Base-by-base conservation (phyloP, 2,329 filamentous ascomycete genomes). In the Graphilbum fragrans region DNA sequence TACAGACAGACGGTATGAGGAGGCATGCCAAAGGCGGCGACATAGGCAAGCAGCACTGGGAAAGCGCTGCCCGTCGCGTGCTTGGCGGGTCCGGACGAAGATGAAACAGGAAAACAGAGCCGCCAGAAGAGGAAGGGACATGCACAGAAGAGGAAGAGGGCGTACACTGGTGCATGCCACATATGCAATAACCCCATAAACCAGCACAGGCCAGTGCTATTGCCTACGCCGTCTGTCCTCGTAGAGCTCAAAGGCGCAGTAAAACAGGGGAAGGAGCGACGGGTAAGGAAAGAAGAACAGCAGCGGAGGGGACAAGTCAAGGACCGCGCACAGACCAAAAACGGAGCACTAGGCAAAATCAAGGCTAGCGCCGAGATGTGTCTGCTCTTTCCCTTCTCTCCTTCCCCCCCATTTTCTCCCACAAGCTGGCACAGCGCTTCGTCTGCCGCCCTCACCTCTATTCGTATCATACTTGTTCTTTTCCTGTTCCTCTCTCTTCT, bases 271-370 rank as follows among this genome's bases (percentile, higher is more conserved):
- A 10, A 25, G 31, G 37, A 19, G 40, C 18, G 21, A 16, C 35
- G 16, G n/a, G 35, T 17, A 27, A 12, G 21, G 11, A 37, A 27
- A 3, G 29, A 18, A 11, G 18, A 27, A 37, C n/a, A n/a, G n/a
- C n/a, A n/a, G n/a, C n/a, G 12, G 14, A 31, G 5, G 6, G 29
- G 14, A 16, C 8, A 31, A 16, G 29, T 31, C 29, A 31, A 31
- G 7, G 29, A 14, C 29, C 21, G 21, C 38, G 46, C 44, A 46
- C 45, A 42, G 44, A 41, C 41, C 48, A 47, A 41, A 37, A 47
- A 49, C 43, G 41, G 39, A 25, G 31, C 6, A 9, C 46, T 47
- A 49, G 44, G 37, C 41, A 19, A 20, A 27, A 36, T 45, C 2
- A 8, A 35, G 48, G 23, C 41, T 49, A 49, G 46, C 35, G 37